phyloP scores from a whole-genome alignment of 768 basidiomycete genomes.

The Lactarius tabidus region DNA sequence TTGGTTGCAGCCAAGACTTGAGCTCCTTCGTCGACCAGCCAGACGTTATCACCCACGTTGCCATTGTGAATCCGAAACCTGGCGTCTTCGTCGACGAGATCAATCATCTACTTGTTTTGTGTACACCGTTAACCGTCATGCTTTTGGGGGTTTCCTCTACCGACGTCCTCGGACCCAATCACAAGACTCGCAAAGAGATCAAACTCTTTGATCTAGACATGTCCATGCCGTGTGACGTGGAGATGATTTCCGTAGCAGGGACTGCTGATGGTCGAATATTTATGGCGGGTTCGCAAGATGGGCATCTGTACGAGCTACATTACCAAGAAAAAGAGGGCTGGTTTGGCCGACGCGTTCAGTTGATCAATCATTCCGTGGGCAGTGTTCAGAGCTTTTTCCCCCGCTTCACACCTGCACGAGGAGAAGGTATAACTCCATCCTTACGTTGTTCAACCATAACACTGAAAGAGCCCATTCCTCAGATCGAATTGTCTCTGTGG shows the following conservation, averaged over 20 bases:
- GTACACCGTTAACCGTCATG: conserved; percentile 77
- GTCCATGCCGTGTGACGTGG: conserved; percentile 68
- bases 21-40: conserved; percentile 89
- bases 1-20: conserved; percentile 67
- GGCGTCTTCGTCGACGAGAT: conserved; percentile 93
- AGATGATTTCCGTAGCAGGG: conserved; percentile 82
- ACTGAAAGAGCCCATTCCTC: not conserved
- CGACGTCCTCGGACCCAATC: conserved; percentile 39
- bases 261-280: conserved; percentile 85
- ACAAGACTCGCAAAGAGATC: conserved; percentile 58
- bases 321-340: conserved; percentile 89
- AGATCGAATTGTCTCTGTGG: conserved; percentile 71
- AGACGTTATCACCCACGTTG: conserved; percentile 85
- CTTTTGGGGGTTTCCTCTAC: conserved; percentile 75
- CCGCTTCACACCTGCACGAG: conserved; percentile 56
- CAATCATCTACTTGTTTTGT: conserved; percentile 81
- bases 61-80: conserved; percentile 79
- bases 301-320: conserved; percentile 85
- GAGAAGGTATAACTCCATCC: conserved; percentile 54
- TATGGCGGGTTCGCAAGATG: conserved; percentile 82
- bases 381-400: conserved; percentile 77
- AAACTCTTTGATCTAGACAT: conserved; percentile 90
- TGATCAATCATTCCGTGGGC: conserved; percentile 84
- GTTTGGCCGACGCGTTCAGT: conserved; percentile 82
- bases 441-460: conserved; percentile 5